Conservation (phyloP, 176 grass and related monocot genomes). For the Alopecurus myosuroides region DNA sequence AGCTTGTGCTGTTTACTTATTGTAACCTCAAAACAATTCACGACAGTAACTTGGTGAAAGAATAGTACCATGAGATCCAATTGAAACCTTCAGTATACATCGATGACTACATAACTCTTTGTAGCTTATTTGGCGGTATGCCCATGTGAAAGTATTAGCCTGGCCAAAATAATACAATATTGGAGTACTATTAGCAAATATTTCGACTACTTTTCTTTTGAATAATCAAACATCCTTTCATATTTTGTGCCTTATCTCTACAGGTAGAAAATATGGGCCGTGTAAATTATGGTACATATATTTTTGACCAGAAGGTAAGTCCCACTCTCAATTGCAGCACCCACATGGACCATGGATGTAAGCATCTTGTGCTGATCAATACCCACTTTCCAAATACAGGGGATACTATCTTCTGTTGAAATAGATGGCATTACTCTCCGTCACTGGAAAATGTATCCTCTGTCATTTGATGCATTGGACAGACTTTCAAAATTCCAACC, state of each 20-base stretch:
- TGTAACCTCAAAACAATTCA: neutral
- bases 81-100: neutral
- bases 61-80: neutral
- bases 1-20: neutral
- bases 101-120: neutral
- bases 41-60: neutral
- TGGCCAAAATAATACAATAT: neutral
- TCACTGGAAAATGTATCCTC: constrained; percentile 72
- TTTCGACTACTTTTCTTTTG: neutral
- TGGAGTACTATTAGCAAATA: neutral
- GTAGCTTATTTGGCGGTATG: neutral
- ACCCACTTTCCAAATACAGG: constrained; percentile 37
- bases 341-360: neutral
- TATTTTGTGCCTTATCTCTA: constrained; percentile 14
- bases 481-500: constrained; percentile 46
- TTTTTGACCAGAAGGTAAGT: constrained; percentile 84
- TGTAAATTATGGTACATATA: constrained; percentile 74
- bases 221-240: neutral
- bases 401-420: constrained; percentile 80
- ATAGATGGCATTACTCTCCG: constrained; percentile 52
- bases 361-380: neutral
- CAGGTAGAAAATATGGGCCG: constrained; percentile 82
- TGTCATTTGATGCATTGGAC: constrained; percentile 45
- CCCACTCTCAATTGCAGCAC: neutral
- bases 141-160: neutral